Evolutionary conservation across 495 filamentous ascomycete species (phyloP).

Genomic region (Xylaria flabelliformis): DNA sequence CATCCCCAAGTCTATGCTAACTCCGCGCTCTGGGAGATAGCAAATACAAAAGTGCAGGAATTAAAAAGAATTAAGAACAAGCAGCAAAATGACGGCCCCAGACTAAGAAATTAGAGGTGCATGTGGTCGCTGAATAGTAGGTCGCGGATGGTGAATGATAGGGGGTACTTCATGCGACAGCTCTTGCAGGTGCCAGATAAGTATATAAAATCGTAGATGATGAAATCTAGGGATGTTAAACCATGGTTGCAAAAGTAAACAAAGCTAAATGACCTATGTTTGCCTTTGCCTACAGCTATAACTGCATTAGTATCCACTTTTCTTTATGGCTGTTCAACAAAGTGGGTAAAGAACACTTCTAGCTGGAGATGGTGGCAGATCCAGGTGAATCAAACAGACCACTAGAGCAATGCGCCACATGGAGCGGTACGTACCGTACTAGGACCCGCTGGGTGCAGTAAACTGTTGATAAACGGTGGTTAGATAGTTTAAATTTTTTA

Average conservation of each 20-base stretch:
- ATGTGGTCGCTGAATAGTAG: background rate
- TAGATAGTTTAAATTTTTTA: no score
- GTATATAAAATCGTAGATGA: background rate
- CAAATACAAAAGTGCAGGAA: slow-evolving; percentile 2
- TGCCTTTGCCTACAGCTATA: background rate
- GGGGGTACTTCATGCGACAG: background rate
- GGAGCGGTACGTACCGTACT: background rate
- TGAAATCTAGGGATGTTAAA: background rate
- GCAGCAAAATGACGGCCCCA: background rate
- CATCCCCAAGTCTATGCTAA: slow-evolving; percentile 36
- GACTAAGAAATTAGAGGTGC: background rate
- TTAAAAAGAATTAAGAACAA: background rate
- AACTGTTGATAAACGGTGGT: no score
- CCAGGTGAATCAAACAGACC: background rate
- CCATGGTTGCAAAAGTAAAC: slow-evolving; percentile 18
- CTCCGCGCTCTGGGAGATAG: slow-evolving; percentile 1
- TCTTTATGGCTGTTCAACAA: background rate
- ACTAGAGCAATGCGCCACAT: background rate
- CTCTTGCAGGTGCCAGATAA: background rate
- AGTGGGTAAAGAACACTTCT: background rate
- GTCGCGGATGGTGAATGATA: background rate
- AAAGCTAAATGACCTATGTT: background rate
- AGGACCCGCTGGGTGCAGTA: no score
- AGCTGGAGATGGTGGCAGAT: background rate
- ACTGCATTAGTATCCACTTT: background rate